Base-by-base conservation (phyloP, 345 rosid genomes). In the Citropsis articulata region DNA sequence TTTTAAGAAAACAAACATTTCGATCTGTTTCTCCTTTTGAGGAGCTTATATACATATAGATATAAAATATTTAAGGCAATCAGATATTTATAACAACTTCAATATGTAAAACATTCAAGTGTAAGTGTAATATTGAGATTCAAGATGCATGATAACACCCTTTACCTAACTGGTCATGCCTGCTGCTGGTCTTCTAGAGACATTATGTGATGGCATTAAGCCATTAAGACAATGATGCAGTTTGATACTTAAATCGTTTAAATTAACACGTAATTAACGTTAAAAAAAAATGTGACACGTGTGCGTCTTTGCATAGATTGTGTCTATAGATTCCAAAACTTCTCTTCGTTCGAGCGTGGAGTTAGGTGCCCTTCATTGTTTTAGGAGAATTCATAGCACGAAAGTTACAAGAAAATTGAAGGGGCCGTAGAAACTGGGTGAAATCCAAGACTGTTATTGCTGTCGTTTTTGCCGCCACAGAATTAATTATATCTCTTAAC, bases 1-100 rank as follows among this genome's bases (percentile, higher is more conserved):
- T 82, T 86, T 92, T 48, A 84, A 77, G 86, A 84, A 85, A 72
- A 85, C 76, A 16, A 88, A 71, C 94, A 89, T 88, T 22, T 53
- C 85, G 53, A 24, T 75, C 13, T 45, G 10, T 1, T 4, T 24
- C 1, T 75, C 5, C 7, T 61, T 61, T 36, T 18, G 0, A 5
- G 6, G 31, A 0, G 16, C 53, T n/a, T 5, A 30, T 24, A n/a
- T n/a, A n/a, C n/a, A n/a, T n/a, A n/a, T n/a, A n/a, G n/a, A n/a
- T n/a, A n/a, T n/a, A n/a, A n/a, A n/a, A n/a, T n/a, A 55, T 36
- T 40, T 7, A 38, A 25, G 25, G 42, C 48, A 59, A 45, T 50
- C 25, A 55, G 61, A 66, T 62, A 77, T 73, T 75, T 76, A 57
- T 31, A 69, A 8, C 48, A 30, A 53, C 57, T 18, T 6, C 7